Conservation (phyloP, 177 flowering plant genomes). For the Vitis hybrid region DNA sequence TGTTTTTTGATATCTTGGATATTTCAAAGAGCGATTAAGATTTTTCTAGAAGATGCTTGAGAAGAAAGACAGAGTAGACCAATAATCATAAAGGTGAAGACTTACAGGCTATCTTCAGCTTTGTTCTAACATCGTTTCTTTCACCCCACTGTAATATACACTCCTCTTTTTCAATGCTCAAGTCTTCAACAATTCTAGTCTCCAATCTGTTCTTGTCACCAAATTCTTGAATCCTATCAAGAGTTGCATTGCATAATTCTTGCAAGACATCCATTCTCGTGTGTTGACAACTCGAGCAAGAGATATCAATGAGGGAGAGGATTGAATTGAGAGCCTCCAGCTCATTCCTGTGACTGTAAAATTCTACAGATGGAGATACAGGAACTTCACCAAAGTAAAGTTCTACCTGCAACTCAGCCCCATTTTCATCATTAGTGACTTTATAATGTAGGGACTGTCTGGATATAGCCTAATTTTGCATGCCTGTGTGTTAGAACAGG, state of each 20-base stretch:
- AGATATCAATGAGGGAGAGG: conserved; percentile 36
- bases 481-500: background rate
- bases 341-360: conserved; percentile 71
- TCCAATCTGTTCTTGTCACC: conserved; percentile 39
- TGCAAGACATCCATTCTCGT: conserved; percentile 25
- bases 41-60: background rate
- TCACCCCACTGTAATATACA: conserved; percentile 63
- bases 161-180: conserved; percentile 44
- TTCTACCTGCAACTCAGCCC: conserved; percentile 54
- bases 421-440: conserved; percentile 2
- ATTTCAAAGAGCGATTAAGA: background rate
- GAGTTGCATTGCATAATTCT: conserved; percentile 32
- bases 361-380: conserved; percentile 23
- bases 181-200: conserved; percentile 23
- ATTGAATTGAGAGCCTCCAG: conserved; percentile 69
- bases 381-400: conserved; percentile 66
- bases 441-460: background rate
- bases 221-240: conserved; percentile 38
- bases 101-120: conserved; percentile 76
- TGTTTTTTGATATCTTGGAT: background rate
- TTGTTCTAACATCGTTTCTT: conserved; percentile 52
- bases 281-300: conserved; percentile 17
- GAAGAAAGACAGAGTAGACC: conserved; percentile 3
- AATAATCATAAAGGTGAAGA: conserved; percentile 12
- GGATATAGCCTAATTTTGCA: background rate